Percentiles rank a stretch among this genome's conserved stretches.
These are phyloP conservation scores for Yamadazyma kanchanaburiensis DNA, from an alignment of 1,139 yeast species.

Conservation along the genomic window DNA sequence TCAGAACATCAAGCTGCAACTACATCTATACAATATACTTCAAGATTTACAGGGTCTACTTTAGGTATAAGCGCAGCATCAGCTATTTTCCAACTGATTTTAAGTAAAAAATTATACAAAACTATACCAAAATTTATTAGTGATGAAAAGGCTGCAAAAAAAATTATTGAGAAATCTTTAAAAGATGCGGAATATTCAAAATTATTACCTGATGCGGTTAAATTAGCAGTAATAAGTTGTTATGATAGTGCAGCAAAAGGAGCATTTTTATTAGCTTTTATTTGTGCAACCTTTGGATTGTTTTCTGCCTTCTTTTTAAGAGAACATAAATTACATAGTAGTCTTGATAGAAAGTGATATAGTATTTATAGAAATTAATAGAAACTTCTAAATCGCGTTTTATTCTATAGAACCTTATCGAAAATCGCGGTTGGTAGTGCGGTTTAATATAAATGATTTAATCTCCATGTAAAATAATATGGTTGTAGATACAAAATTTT, in stretches of 20 bases:
- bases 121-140: constrained; percentile 23
- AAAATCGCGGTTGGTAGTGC: constrained; percentile 1
- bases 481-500: constrained; percentile 23
- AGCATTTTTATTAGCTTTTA: constrained; percentile 48
- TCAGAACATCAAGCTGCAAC: constrained; percentile 65
- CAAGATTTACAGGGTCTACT: constrained; percentile 73
- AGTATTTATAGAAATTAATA: neutral
- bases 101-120: constrained; percentile 15
- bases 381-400: too few relatives aligned
- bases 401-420: constrained; percentile 4
- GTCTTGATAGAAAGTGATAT: constrained; percentile 34
- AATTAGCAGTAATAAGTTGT: constrained; percentile 41
- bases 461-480: too few relatives aligned
- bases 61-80: constrained; percentile 68
- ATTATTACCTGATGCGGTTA: constrained; percentile 47
- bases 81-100: constrained; percentile 53
- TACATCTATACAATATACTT: constrained; percentile 73
- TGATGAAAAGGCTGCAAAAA: constrained; percentile 29
- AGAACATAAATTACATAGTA: constrained; percentile 42
- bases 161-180: constrained; percentile 49
- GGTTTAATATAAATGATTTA: neutral
- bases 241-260: constrained; percentile 51
- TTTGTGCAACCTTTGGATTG: constrained; percentile 35
- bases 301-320: constrained; percentile 35
- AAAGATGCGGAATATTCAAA: constrained; percentile 55